These are phyloP conservation scores for Ailanthus altissimus DNA, from an alignment of 345 rosid genomes.

Conservation along the genomic window DNA sequence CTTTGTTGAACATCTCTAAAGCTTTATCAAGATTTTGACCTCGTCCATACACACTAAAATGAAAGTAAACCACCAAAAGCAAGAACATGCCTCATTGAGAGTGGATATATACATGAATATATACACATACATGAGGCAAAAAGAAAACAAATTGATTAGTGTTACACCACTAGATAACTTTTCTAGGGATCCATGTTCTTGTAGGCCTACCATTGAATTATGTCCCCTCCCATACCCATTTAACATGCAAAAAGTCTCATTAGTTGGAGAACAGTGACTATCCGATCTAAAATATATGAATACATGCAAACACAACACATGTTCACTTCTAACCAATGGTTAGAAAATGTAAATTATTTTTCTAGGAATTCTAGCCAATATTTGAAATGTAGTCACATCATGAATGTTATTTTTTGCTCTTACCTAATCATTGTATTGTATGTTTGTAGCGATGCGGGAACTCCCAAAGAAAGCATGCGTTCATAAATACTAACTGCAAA, in stretches of 20 bases:
- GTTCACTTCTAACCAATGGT: neutral
- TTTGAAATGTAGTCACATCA: neutral
- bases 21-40: conserved; percentile 65
- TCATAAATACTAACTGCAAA: conserved; percentile 65
- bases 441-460: conserved; percentile 71
- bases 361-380: neutral
- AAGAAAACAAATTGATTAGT: neutral
- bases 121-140: neutral
- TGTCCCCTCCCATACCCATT: neutral
- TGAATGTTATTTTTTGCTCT: conserved; percentile 8
- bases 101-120: neutral
- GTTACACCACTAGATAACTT: neutral
- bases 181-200: neutral
- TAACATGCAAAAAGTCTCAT: neutral
- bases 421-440: conserved; percentile 78
- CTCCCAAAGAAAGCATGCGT: conserved; percentile 55
- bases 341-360: neutral
- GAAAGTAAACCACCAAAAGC: conserved; percentile 20
- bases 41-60: conserved; percentile 75
- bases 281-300: neutral
- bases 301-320: neutral
- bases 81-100: conserved; percentile 18
- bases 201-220: neutral
- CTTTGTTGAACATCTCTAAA: conserved; percentile 53
- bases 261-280: neutral